phyloP scores from a whole-genome alignment of 768 basidiomycete species.

The Calocybe cyanea region DNA sequence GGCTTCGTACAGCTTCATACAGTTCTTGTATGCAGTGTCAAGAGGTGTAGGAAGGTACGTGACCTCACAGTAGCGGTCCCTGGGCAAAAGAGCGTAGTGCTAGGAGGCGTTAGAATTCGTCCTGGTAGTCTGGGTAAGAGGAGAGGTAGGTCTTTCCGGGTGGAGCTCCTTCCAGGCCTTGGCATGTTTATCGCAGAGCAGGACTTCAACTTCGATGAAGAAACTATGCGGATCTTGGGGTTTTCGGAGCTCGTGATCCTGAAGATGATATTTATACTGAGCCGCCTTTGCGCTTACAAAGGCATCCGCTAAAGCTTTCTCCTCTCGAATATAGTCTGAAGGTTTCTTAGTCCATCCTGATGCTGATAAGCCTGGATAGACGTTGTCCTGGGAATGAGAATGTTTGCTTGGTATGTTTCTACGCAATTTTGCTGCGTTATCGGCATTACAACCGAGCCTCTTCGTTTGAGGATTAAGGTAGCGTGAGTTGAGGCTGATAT shows the following conservation, averaged over 20 bases:
- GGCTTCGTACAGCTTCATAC: slow-evolving; percentile 54
- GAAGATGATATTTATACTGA: background rate
- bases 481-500: background rate
- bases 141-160: slow-evolving; percentile 13
- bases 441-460: background rate
- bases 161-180: slow-evolving; percentile 41
- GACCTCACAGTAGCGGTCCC: slow-evolving; percentile 17
- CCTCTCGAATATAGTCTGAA: background rate
- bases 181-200: slow-evolving; percentile 31
- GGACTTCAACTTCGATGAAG: slow-evolving; percentile 29
- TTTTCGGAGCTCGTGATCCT: background rate
- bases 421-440: no score
- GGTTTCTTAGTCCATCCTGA: slow-evolving; percentile 7
- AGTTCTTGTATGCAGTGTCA: slow-evolving; percentile 39
- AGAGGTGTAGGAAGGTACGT: slow-evolving; percentile 29
- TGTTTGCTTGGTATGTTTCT: no score
- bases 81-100: background rate
- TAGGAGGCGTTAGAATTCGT: background rate
- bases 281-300: slow-evolving; percentile 4
- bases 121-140: background rate
- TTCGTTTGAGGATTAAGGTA: background rate
- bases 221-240: slow-evolving; percentile 26
- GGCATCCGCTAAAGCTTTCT: background rate
- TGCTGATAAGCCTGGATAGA: no score
- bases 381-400: no score